Evolutionary conservation across 2,329 filamentous ascomycete species (phyloP).

Genomic region (Thelonectria rubi): DNA sequence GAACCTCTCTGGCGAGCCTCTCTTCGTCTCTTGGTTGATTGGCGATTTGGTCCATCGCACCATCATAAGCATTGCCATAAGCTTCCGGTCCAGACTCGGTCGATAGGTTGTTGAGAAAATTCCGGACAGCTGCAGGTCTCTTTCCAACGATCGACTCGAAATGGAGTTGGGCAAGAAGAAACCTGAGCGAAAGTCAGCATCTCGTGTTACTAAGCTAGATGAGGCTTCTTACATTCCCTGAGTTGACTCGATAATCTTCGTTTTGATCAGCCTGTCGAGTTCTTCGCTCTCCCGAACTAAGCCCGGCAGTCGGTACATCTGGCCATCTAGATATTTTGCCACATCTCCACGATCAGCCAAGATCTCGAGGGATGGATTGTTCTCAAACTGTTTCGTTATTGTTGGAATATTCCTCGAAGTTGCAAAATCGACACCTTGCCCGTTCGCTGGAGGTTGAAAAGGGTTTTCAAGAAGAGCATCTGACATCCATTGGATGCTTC

Average conservation of each 20-base stretch:
- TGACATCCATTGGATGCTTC: no score
- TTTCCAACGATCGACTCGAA: background rate
- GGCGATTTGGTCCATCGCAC: slow-evolving; percentile 36
- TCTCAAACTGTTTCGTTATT: no score
- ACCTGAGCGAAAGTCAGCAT: background rate
- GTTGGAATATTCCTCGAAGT: no score
- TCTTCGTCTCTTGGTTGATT: slow-evolving; percentile 43
- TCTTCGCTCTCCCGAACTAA: background rate
- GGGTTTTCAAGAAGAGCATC: no score
- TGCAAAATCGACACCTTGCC: no score
- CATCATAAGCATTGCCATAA: background rate
- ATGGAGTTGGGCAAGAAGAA: background rate
- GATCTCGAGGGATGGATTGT: no score
- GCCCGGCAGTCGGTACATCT: background rate
- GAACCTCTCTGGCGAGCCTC: slow-evolving; percentile 47
- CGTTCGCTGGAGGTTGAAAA: no score
- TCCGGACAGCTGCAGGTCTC: no score
- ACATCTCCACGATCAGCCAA: background rate
- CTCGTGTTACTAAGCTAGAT: background rate
- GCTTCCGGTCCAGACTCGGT: no score
- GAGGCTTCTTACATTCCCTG: background rate
- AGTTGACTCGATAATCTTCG: background rate
- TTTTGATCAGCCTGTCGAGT: background rate
- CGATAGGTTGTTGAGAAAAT: no score
- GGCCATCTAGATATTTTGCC: background rate